A percentile compares a stretch with the other conserved stretches of the same genome.
Evolutionary conservation across 768 basidiomycete species (phyloP).

Genomic region (Agrocybe pediades): DNA sequence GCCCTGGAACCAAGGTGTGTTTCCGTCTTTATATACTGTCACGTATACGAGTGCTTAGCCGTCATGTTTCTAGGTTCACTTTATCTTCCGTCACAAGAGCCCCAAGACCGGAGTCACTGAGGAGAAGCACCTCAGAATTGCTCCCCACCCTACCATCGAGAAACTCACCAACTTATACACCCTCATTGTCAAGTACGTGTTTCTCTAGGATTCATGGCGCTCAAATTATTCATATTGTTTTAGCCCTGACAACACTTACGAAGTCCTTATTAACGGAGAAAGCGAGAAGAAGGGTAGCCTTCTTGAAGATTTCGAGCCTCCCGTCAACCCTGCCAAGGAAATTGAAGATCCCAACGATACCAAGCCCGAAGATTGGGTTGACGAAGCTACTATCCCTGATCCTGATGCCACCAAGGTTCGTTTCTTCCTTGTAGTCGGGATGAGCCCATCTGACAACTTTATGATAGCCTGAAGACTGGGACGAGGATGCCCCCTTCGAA

Average conservation of each 20-base stretch:
- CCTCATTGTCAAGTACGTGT: conserved; percentile 81
- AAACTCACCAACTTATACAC: conserved; percentile 95
- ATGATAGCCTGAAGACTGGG: conserved; percentile 89
- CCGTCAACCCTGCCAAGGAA: conserved; percentile 91
- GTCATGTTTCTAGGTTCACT: conserved; percentile 70
- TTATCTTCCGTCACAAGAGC: conserved; percentile 98
- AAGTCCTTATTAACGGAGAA: conserved; percentile 89
- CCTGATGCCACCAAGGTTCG: conserved; percentile 79
- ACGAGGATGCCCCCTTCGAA: conserved; percentile 94
- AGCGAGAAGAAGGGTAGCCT: conserved; percentile 78
- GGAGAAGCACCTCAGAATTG: conserved; percentile 90
- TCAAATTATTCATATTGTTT: background rate
- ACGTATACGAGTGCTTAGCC: conserved; percentile 4
- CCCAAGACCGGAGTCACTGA: conserved; percentile 91
- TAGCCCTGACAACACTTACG: conserved; percentile 93
- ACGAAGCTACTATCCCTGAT: conserved; percentile 83
- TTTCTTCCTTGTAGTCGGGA: background rate
- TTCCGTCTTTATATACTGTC: background rate
- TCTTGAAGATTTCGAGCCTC: conserved; percentile 90
- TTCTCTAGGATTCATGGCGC: conserved; percentile 5
- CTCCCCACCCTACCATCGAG: conserved; percentile 85
- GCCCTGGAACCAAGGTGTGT: conserved; percentile 84
- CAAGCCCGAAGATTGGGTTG: conserved; percentile 95
- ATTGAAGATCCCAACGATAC: conserved; percentile 91
- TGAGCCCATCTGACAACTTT: background rate